Evolutionary conservation across 208 protist genomes (phyloP).

Genomic region (Leishmania lainsoni): DNA sequence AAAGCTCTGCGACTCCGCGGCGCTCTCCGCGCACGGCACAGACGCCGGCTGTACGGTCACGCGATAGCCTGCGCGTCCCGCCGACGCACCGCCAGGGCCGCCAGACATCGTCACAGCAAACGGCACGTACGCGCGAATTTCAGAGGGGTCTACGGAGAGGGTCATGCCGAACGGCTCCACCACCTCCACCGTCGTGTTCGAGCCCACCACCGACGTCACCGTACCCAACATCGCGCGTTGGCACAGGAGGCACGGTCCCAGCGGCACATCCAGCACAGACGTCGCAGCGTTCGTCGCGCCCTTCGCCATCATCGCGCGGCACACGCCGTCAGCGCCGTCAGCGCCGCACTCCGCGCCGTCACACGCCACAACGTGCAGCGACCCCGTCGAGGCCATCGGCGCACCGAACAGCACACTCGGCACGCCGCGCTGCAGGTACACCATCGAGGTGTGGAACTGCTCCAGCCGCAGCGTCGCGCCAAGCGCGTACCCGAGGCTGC

Average conservation of each 20-base stretch:
- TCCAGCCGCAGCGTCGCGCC: slow-evolving; percentile 30
- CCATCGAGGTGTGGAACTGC: slow-evolving; percentile 38
- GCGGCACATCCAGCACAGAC: slow-evolving; percentile 15
- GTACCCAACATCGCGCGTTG: slow-evolving; percentile 28
- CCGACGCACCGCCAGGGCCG: slow-evolving; percentile 12
- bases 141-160: slow-evolving; percentile 18
- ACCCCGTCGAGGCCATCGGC: slow-evolving; percentile 20
- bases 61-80: not conserved
- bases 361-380: slow-evolving; percentile 15
- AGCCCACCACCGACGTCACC: slow-evolving; percentile 23
- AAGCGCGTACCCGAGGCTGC: slow-evolving; percentile 30
- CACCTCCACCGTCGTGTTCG: slow-evolving; percentile 42
- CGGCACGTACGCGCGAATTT: slow-evolving; percentile 45
- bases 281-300: slow-evolving; percentile 4
- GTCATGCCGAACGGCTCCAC: slow-evolving; percentile 40
- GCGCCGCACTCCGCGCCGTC: slow-evolving; percentile 27
- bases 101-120: slow-evolving; percentile 40
- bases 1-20: slow-evolving; percentile 39
- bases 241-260: slow-evolving; percentile 58
- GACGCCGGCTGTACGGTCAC: slow-evolving; percentile 25
- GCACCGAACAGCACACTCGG: slow-evolving; percentile 37
- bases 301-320: slow-evolving; percentile 8
- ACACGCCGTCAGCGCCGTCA: slow-evolving; percentile 17
- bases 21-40: slow-evolving; percentile 27
- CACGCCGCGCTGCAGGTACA: slow-evolving; percentile 34